Percentiles rank a stretch among this genome's conserved stretches.
phyloP scores from a whole-genome alignment of 192 early-diverging fungal species.

The Coemansia sp. region DNA sequence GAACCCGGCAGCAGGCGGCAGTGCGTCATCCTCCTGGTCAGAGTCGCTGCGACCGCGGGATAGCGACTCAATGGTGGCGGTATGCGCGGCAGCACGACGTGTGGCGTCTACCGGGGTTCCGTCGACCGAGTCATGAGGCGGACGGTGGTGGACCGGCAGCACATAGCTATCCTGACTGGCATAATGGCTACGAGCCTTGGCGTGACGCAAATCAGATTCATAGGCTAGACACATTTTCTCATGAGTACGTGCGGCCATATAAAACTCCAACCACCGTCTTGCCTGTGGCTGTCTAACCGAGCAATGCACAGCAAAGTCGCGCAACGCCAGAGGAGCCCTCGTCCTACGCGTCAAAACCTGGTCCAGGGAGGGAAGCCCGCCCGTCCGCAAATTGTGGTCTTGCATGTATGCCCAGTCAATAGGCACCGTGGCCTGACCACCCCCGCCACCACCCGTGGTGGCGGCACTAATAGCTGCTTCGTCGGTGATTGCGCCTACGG shows the following conservation, averaged over 20 bases:
- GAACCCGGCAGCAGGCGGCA: background rate
- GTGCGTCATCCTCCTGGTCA: background rate
- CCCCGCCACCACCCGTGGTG: background rate
- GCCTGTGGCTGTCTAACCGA: slow-evolving; percentile 58
- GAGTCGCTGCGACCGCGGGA: slow-evolving; percentile 24
- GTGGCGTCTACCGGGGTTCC: slow-evolving; percentile 6
- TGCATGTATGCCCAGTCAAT: slow-evolving; percentile 60
- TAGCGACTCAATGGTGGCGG: slow-evolving; percentile 43
- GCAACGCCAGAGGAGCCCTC: slow-evolving; percentile 49
- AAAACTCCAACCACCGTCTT: slow-evolving; percentile 59
- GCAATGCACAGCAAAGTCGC: slow-evolving; percentile 57
- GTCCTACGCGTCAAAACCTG: slow-evolving; percentile 55
- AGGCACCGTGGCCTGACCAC: background rate
- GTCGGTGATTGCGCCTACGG: slow-evolving; percentile 37
- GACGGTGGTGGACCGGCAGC: background rate
- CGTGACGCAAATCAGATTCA: slow-evolving; percentile 53
- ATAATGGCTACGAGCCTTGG: slow-evolving; percentile 55
- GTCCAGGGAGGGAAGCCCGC: slow-evolving; percentile 57
- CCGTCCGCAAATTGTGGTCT: slow-evolving; percentile 56
- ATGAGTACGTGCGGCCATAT: slow-evolving; percentile 55
- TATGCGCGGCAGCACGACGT: slow-evolving; percentile 35
- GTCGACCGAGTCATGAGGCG: background rate
- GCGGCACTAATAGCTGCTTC: background rate
- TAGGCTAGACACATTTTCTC: slow-evolving; percentile 58
- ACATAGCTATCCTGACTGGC: slow-evolving; percentile 25